Base-by-base conservation (phyloP, 495 filamentous ascomycete species). In the Hypoxylon fuscum region DNA sequence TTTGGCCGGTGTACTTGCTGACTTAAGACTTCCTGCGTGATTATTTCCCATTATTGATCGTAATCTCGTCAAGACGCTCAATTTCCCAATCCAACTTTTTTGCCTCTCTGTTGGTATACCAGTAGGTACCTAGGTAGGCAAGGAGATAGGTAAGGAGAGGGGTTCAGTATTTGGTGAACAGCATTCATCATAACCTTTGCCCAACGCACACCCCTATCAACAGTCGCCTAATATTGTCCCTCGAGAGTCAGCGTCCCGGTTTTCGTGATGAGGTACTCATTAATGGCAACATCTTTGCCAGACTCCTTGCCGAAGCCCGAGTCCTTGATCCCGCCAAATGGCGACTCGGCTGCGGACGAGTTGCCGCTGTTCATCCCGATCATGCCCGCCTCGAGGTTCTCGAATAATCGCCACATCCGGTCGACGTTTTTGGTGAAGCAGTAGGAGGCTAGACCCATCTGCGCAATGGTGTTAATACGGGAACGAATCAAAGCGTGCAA, bases 311-410 rank as follows among this genome's bases (percentile, higher is more conserved):
- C 89, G 64, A 90, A 90, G 0, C 89, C 89, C 5, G 83, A 87
- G 68, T 90, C 87, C 75, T 92, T 92, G 59, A 90, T 88, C 0
- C 84, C 89, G 14, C 89, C 89, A 68, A 92, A 92, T 0, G 89
- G 89, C 8, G 85, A 81, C 66, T 92, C 88, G 1, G 88, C 86
- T 0, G 88, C 83, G 0, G 87, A 90, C 34, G 81, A 77, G 56
- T 87, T 56, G 83, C 87, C 86, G 35, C 83, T 87, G 56, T 90
- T 88, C 76, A 90, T 67, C 5, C 86, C 89, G 56, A 92, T 87
- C 88, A 92, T 91, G 1, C 89, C 89, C 1, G 88, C 87, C 68
- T 92, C 88, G 29, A 92, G 72, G 47, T 88, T 88, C 74, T 91
- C 89, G 62, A 90, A 75, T 65, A 92, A 68, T 44, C 89, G 76